Conservation (phyloP, 306 rosid species). For the Macrotyloma uniflorum region DNA sequence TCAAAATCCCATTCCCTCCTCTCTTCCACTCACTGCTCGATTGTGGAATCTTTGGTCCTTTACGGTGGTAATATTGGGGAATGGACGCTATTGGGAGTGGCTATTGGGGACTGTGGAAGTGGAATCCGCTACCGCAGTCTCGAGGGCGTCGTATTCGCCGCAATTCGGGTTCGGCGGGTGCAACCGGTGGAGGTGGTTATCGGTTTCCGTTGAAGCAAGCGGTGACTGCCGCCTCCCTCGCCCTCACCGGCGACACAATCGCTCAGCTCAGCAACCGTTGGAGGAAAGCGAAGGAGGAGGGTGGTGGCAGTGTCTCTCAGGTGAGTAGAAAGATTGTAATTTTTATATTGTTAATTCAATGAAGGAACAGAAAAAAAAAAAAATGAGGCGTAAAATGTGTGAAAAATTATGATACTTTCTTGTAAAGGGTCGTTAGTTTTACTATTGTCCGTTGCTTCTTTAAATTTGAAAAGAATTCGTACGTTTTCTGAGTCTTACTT, state of each 20-base stretch:
- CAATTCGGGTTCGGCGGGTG: slow-evolving; percentile 53
- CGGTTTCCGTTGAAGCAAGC: slow-evolving; percentile 83
- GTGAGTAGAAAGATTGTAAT: slow-evolving; percentile 28
- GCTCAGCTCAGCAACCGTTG: slow-evolving; percentile 52
- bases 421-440: not conserved
- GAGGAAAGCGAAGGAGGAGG: slow-evolving; percentile 39
- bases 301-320: slow-evolving; percentile 41
- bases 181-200: slow-evolving; percentile 55
- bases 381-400: not conserved
- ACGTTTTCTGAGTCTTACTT: not conserved
- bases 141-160: slow-evolving; percentile 47
- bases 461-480: not conserved
- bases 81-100: slow-evolving; percentile 80
- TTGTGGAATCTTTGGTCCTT: too few relatives aligned
- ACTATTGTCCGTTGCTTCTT: not conserved
- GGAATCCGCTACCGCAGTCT: slow-evolving; percentile 47
- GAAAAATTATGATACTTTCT: not conserved
- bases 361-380: not conserved
- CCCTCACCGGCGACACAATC: slow-evolving; percentile 57
- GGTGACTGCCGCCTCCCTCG: slow-evolving; percentile 65
- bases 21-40: too few relatives aligned
- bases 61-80: too few relatives aligned
- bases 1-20: too few relatives aligned
- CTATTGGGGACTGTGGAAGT: slow-evolving; percentile 64
- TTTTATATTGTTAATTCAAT: not conserved